These are phyloP conservation scores for Puccinia novopanici DNA, from an alignment of 1,284 basidiomycete genomes.

Conservation along the genomic window DNA sequence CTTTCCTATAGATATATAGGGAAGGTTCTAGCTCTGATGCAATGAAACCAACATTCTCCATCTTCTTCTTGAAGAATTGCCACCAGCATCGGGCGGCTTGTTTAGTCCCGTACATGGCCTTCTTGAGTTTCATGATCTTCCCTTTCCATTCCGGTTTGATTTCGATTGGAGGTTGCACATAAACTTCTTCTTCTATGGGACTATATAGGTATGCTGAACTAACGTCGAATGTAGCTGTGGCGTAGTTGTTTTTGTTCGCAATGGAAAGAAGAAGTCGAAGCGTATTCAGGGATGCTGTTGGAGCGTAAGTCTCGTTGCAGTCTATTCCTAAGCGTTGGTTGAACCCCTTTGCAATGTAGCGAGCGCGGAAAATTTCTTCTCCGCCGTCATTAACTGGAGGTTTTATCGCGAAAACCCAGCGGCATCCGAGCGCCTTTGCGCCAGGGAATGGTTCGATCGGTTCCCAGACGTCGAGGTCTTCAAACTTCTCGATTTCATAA, in stretches of 20 bases:
- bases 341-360: slow-evolving; percentile 1
- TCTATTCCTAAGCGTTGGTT: not conserved
- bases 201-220: no score
- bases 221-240: no score
- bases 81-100: no score
- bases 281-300: not conserved
- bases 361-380: not conserved
- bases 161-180: no score
- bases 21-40: no score
- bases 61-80: no score
- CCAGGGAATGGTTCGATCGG: not conserved
- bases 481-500: not conserved
- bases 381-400: not conserved
- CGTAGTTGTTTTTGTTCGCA: not conserved
- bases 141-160: no score
- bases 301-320: not conserved
- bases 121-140: no score
- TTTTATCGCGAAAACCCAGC: slow-evolving; percentile 5
- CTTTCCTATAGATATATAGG: no score
- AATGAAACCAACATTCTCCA: no score
- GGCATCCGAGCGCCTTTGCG: not conserved
- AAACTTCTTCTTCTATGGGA: no score
- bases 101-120: no score
- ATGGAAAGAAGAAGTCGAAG: not conserved
- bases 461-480: not conserved